phyloP scores from a whole-genome alignment of 169 alveolate genomes.

The Eimeria mitis region DNA sequence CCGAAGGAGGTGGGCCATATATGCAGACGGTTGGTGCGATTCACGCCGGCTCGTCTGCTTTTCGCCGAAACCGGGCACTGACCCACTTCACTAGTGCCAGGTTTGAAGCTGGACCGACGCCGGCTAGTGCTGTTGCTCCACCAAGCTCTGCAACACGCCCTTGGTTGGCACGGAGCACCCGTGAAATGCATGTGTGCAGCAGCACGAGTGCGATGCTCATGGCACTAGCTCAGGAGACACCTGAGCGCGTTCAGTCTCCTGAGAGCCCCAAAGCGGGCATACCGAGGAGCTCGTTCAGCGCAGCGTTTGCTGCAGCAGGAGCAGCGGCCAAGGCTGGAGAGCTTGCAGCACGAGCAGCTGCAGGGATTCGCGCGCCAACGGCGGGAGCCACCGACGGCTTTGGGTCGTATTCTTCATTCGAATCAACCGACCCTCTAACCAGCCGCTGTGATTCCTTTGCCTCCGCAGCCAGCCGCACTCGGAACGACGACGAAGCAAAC shows the following conservation, averaged over 20 bases:
- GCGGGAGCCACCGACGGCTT: slow-evolving; percentile 27
- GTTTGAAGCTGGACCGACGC: slow-evolving; percentile 5
- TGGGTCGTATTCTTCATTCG: slow-evolving; percentile 53
- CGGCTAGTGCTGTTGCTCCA: not conserved
- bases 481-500: slow-evolving; percentile 53
- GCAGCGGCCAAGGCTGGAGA: slow-evolving; percentile 36
- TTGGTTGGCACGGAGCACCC: slow-evolving; percentile 57
- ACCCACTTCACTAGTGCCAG: slow-evolving; percentile 22
- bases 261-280: slow-evolving; percentile 1
- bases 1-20: not conserved
- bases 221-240: slow-evolving; percentile 47
- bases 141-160: not conserved
- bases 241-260: not conserved
- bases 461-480: slow-evolving; percentile 61
- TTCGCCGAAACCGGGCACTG: slow-evolving; percentile 1
- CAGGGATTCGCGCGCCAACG: slow-evolving; percentile 3
- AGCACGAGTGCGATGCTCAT: slow-evolving; percentile 46
- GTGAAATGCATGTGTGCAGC: slow-evolving; percentile 60
- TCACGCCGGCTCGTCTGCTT: not conserved
- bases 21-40: not conserved
- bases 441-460: slow-evolving; percentile 72
- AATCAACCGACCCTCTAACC: slow-evolving; percentile 37
- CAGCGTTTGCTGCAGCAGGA: slow-evolving; percentile 44
- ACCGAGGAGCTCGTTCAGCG: not conserved
- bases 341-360: slow-evolving; percentile 26